Evolutionary conservation across 2,329 filamentous ascomycete genomes (phyloP).

Genomic region (Gliomastix tumulicola): DNA sequence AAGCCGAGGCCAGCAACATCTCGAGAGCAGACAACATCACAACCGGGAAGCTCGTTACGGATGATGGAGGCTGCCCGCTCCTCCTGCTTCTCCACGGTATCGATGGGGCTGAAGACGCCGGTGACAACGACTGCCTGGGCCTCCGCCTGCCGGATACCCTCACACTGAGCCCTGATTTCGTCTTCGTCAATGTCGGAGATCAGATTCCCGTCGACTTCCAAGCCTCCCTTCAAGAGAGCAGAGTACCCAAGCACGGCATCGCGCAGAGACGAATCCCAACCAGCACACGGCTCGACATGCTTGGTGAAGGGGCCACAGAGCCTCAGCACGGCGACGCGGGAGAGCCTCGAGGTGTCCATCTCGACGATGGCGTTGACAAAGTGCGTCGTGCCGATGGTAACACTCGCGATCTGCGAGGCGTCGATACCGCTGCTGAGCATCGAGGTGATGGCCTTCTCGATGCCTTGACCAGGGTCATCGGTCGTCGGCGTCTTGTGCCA

Average conservation of each 20-base stretch:
- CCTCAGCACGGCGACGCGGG: constrained; percentile 45
- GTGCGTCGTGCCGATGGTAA: constrained; percentile 49
- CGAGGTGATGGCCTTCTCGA: constrained; percentile 32
- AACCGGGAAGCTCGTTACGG: constrained; percentile 25
- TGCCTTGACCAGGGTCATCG: constrained; percentile 36
- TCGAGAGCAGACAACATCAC: constrained; percentile 41
- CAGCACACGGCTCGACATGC: constrained; percentile 40
- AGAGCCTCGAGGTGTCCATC: constrained; percentile 38
- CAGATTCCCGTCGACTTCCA: constrained; percentile 42
- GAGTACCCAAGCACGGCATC: constrained; percentile 36
- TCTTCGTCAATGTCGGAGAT: constrained; percentile 36
- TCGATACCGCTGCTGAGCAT: constrained; percentile 30
- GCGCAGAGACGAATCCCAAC: constrained; percentile 44
- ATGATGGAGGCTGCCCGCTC: constrained; percentile 37
- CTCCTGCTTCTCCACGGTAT: constrained; percentile 39
- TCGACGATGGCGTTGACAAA: constrained; percentile 54
- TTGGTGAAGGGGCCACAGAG: constrained; percentile 47
- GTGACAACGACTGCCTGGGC: constrained; percentile 40
- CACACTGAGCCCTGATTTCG: constrained; percentile 30
- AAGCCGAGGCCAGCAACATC: constrained; percentile 47
- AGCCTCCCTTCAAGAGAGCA: constrained; percentile 38
- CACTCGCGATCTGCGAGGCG: constrained; percentile 32
- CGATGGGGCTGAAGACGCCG: constrained; percentile 47
- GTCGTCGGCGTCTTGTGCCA: constrained; percentile 44
- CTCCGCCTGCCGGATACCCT: constrained; percentile 27